Percentiles rank a stretch among this genome's conserved stretches.
These are phyloP conservation scores for Cryptosporidium bovis DNA, from an alignment of 169 alveolate genomes.

Conservation along the genomic window DNA sequence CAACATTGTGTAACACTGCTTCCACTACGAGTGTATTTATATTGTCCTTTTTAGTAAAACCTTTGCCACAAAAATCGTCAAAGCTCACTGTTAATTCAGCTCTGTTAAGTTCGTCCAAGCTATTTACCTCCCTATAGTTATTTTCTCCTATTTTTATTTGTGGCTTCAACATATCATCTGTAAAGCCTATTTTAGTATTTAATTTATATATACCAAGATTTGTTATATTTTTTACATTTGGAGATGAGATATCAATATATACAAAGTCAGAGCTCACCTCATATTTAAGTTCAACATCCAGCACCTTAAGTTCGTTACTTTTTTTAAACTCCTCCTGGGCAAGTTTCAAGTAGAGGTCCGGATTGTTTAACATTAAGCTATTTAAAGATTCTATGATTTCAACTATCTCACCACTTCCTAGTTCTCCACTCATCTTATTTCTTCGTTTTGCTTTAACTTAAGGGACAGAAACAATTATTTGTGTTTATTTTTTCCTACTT, in stretches of 20 bases:
- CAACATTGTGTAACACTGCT: conserved; percentile 43
- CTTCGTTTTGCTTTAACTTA: too few relatives aligned
- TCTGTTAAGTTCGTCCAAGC: conserved; percentile 54
- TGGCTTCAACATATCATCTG: conserved; percentile 60
- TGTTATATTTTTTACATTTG: not conserved
- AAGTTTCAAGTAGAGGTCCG: conserved; percentile 42
- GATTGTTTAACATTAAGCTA: conserved; percentile 33
- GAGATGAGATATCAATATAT: conserved; percentile 41
- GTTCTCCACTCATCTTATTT: too few relatives aligned
- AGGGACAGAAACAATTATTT: too few relatives aligned
- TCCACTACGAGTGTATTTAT: conserved; percentile 9
- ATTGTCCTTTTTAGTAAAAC: not conserved
- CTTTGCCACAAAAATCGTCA: conserved; percentile 39
- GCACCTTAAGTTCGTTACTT: conserved; percentile 2
- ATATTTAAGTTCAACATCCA: conserved; percentile 17
- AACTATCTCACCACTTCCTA: not conserved
- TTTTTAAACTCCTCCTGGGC: conserved; percentile 44
- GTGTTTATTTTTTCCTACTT: too few relatives aligned
- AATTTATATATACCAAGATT: conserved; percentile 15
- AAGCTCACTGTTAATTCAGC: conserved; percentile 54
- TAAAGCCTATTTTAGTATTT: conserved; percentile 37
- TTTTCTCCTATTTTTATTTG: conserved; percentile 7
- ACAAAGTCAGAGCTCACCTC: conserved; percentile 21
- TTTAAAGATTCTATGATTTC: conserved; percentile 34
- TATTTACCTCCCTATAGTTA: conserved; percentile 24